phyloP scores from a whole-genome alignment of 805 yeast genomes.

The Teunomyces cretensis region DNA sequence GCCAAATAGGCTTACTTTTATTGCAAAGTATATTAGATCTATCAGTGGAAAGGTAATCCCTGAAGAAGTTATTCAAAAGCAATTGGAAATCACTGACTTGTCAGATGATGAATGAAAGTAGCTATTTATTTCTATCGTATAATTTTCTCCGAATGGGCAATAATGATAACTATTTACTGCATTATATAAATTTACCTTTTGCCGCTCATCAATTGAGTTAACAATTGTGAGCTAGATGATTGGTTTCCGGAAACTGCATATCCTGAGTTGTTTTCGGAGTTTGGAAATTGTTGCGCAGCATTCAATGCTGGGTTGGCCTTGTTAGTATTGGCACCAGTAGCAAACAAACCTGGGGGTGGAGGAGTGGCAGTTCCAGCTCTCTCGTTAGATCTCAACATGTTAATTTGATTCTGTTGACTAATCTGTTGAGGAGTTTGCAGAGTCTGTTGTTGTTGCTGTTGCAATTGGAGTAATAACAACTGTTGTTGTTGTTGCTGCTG shows the following conservation, averaged over 20 bases:
- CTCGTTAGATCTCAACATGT: slow-evolving; percentile 30
- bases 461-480: slow-evolving; percentile 7
- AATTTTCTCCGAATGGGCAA: neutral
- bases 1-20: neutral
- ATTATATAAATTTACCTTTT: slow-evolving; percentile 41
- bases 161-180: neutral
- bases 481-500: slow-evolving; percentile 12
- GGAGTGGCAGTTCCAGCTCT: slow-evolving; percentile 51
- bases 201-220: slow-evolving; percentile 83
- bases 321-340: slow-evolving; percentile 18
- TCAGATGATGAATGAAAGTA: neutral
- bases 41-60: neutral
- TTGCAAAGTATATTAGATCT: slow-evolving; percentile 1
- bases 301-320: slow-evolving; percentile 9
- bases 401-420: slow-evolving; percentile 21
- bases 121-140: neutral
- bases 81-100: neutral
- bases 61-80: neutral
- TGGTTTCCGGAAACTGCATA: slow-evolving; percentile 20
- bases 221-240: slow-evolving; percentile 72
- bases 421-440: slow-evolving; percentile 25
- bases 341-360: slow-evolving; percentile 73
- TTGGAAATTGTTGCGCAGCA: slow-evolving; percentile 2
- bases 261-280: slow-evolving; percentile 9
- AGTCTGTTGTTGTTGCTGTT: slow-evolving; percentile 39